Evolutionary conservation across 2,329 filamentous ascomycete genomes (phyloP), one percentile per base, ranked within the genome.

Genomic region (Thielaviopsis punctulata): DNA sequence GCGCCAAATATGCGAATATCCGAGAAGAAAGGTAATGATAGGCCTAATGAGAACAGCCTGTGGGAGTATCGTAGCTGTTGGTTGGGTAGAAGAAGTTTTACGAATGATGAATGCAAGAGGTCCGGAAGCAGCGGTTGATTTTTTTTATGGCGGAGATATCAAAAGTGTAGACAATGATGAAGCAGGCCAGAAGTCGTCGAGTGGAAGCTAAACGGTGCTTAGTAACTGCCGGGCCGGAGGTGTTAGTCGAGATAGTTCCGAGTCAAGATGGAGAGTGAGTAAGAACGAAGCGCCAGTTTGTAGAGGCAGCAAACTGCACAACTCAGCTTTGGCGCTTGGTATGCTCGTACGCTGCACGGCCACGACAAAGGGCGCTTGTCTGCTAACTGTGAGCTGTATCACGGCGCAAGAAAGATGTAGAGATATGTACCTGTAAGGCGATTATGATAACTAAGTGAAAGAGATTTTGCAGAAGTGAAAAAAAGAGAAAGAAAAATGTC

Each of bases 1-100:
- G 41, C 18, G 48, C 41, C 52, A 46, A 18, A 8, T 13, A 45
- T 53, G 52, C 27, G 22, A 12, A 43, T 39, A 53, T 33, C 52
- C 52, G 47, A 7, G n/a, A 9, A 7, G 9, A 19, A n/a, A 41
- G 3, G n/a, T n/a, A 4, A 18, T 41, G 36, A 8, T 41, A 7
- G 36, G 8, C n/a, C 5, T 18, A 9, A 19, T 19, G 9, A 19
- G 9, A 41, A n/a, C n/a, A 19, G 15, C 8, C n/a, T 41, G n/a
- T 8, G 9, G n/a, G 6, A 18, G n/a, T 41, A 41, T 41, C 7
- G 8, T 41, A 18, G 9, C 36, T 41, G n/a, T 15, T 41, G 36
- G 36, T n/a, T 9, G 36, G 9, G n/a, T 19, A 41, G 36, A 41
- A 41, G 36, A 41, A n/a, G 36, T 19, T 39, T 25, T 10, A 18